Percentiles rank a stretch among this genome's conserved stretches.
These are phyloP conservation scores for Martensiomyces pterosporus DNA, from an alignment of 192 early-diverging fungal species.

Conservation along the genomic window DNA sequence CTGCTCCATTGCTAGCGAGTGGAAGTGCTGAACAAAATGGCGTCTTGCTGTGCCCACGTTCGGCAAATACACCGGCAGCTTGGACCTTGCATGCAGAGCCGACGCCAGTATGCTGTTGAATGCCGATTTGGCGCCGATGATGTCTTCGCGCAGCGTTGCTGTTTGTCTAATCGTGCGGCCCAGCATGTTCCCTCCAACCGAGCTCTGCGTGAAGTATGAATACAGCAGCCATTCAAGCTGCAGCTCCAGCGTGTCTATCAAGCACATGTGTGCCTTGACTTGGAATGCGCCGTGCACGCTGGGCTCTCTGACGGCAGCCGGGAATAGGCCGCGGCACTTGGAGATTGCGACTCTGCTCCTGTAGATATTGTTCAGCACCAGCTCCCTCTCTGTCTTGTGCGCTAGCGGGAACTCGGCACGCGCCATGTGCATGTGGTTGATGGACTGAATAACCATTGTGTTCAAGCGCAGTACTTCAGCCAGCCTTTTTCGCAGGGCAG, in stretches of 20 bases:
- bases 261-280: conserved; percentile 12
- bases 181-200: conserved; percentile 1
- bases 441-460: conserved; percentile 20
- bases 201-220: conserved; percentile 30
- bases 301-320: conserved; percentile 26
- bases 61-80: conserved; percentile 36
- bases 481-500: conserved; percentile 21
- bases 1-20: conserved; percentile 16
- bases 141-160: conserved; percentile 38
- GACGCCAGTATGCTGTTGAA: conserved; percentile 33
- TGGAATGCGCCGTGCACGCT: conserved; percentile 40
- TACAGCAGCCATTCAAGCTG: conserved; percentile 47
- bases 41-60: conserved; percentile 30
- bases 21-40: conserved; percentile 17
- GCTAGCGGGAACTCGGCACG: conserved; percentile 26
- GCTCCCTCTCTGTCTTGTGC: conserved; percentile 13
- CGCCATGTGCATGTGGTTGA: conserved; percentile 43
- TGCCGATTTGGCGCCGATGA: conserved; percentile 28
- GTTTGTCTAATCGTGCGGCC: conserved; percentile 19
- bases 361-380: conserved; percentile 10
- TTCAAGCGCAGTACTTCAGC: conserved; percentile 30
- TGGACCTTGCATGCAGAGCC: conserved; percentile 8
- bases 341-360: conserved; percentile 23
- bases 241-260: conserved; percentile 33
- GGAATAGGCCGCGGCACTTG: conserved; percentile 24